Base-by-base conservation (phyloP, 495 filamentous ascomycete genomes). In the Aspergillus sclerotiicarbonarius region DNA sequence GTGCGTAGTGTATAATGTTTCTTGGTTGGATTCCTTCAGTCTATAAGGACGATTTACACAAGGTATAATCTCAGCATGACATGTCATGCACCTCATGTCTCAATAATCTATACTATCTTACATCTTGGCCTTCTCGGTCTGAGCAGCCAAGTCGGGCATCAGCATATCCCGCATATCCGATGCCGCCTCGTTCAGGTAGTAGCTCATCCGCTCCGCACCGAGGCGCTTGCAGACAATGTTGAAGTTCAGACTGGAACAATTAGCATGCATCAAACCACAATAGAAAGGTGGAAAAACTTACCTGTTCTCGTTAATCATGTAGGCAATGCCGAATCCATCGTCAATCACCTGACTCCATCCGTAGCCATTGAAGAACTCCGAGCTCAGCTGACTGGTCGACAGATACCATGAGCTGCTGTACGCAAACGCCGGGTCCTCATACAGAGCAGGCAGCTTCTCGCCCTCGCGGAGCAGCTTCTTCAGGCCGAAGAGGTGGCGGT, bases 221-320 rank as follows among this genome's bases (percentile, higher is more conserved):
- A 96, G 79, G 53, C 89, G 87, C 84, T 98, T 99, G 76, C 86
- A 91, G 60, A 93, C 91, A 67, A 99, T 89, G 80, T 99, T 99
- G 83, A 98, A 98, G 83, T 97, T 93, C 60, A 99, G 81, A 73
- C 90, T 92, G 59, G 44, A 19, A 44, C 31, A 18, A 20, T 61
- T 35, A 62, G 54, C 70, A 63, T 71, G 63, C 51, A 54, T 49
- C 51, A 33, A 10, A 25, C 16, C 45, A 41, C 15, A 8, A 19
- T 29, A 44, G 47, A 41, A 49, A 19, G 44, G 15, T 31, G 3
- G 15, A 37, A 33, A 43, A 37, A 30, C 70, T 48, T 61, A 83
- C 81, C 78, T 87, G 73, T 95, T 96, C 82, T 99, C 94, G 68
- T 99, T 99, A 67, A 99, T 97, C 95, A 99, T 99, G 66, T 99